phyloP scores from a whole-genome alignment of 345 rosid genomes.

The Geranium brycei region DNA sequence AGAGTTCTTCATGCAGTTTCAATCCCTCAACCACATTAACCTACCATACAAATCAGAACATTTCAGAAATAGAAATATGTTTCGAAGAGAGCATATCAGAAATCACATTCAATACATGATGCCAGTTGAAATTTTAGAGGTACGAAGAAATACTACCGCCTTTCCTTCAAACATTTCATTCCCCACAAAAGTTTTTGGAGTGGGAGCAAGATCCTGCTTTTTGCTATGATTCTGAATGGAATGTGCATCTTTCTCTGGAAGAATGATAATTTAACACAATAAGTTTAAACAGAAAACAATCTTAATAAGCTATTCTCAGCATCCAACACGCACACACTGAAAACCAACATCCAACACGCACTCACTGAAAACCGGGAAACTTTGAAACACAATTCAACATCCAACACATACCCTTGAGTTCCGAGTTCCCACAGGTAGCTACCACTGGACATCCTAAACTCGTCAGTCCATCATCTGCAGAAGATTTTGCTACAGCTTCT shows the following conservation, averaged over 20 bases:
- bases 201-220: neutral
- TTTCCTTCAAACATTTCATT: slow-evolving; percentile 60
- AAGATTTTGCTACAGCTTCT: neutral
- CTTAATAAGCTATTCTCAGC: neutral
- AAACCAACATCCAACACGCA: neutral
- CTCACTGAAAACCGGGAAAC: neutral
- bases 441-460: neutral
- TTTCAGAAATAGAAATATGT: slow-evolving; percentile 8
- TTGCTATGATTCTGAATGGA: neutral
- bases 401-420: neutral
- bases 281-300: neutral
- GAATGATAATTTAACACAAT: neutral
- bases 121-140: neutral
- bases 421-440: neutral
- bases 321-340: neutral
- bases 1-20: slow-evolving; percentile 50
- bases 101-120: slow-evolving; percentile 1
- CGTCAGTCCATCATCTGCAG: neutral
- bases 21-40: slow-evolving; percentile 92
- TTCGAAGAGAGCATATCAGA: neutral
- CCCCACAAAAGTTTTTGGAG: slow-evolving; percentile 8
- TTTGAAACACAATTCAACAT: neutral
- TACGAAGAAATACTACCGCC: slow-evolving; percentile 19
- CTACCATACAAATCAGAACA: slow-evolving; percentile 21
- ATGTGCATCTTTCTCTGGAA: neutral